Evolutionary conservation across 2,329 filamentous ascomycete species (phyloP).

Genomic region (Calonectria leucothoes): DNA sequence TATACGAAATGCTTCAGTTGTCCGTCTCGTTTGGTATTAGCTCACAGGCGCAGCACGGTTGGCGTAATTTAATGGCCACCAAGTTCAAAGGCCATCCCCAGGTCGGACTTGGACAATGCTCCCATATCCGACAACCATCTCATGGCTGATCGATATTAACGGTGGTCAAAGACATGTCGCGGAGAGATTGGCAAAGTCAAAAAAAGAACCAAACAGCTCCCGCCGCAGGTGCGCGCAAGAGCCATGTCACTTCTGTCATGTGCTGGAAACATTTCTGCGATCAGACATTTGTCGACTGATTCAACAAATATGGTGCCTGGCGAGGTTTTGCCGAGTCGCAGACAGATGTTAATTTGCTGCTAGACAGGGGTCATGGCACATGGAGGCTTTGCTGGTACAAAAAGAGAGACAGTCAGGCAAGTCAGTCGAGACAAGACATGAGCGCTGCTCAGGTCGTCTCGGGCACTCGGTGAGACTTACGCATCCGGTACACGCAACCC

Average conservation of each 20-base stretch:
- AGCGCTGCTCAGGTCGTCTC: constrained; percentile 1
- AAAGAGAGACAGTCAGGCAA: not conserved
- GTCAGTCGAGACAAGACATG: not conserved
- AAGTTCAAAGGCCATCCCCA: not conserved
- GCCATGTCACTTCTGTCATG: constrained; percentile 1
- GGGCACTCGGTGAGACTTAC: constrained; percentile 15
- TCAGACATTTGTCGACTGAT: not conserved
- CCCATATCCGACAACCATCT: not conserved
- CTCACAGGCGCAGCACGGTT: not conserved
- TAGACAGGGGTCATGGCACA: not conserved
- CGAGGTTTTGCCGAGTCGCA: constrained; percentile 3
- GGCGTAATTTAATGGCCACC: not conserved
- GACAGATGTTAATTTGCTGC: not conserved
- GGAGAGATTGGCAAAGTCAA: not conserved
- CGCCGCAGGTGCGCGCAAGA: not conserved
- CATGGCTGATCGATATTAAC: not conserved
- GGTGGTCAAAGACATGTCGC: not conserved
- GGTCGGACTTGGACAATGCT: not conserved
- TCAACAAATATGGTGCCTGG: not conserved
- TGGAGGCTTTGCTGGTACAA: not conserved
- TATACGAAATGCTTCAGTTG: constrained; percentile 10
- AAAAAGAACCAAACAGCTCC: not conserved
- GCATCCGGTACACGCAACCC: constrained; percentile 20
- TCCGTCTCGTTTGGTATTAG: constrained; percentile 3
- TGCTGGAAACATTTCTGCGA: constrained; percentile 1